A percentile compares a stretch with the other conserved stretches of the same genome.
phyloP scores from a whole-genome alignment of 2,329 filamentous ascomycete genomes.

The Xylariaceae sp. region DNA sequence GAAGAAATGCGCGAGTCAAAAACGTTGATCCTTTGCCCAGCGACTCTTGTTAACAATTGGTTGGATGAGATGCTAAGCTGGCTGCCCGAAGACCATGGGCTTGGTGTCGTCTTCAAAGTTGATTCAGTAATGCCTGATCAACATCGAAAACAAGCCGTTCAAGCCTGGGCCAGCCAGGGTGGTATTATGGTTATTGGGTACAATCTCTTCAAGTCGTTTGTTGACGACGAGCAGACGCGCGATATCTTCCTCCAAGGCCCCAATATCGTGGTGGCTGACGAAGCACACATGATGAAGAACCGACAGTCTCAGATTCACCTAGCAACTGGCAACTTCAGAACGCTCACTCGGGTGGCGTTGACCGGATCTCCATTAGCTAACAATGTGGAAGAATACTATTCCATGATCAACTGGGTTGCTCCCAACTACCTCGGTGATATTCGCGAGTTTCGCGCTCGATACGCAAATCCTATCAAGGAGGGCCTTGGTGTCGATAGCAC shows the following conservation, averaged over 20 bases:
- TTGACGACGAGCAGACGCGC: constrained; percentile 34
- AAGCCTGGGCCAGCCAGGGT: constrained; percentile 67
- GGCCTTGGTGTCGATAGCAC: constrained; percentile 74
- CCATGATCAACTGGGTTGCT: constrained; percentile 89
- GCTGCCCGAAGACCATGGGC: constrained; percentile 58
- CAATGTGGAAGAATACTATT: constrained; percentile 81
- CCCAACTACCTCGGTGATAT: constrained; percentile 76
- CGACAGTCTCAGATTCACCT: constrained; percentile 56
- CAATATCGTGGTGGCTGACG: constrained; percentile 81
- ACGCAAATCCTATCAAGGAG: constrained; percentile 72
- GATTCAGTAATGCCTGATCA: constrained; percentile 46
- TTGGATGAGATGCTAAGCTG: constrained; percentile 76
- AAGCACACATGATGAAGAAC: constrained; percentile 84
- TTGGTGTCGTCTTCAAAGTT: constrained; percentile 66
- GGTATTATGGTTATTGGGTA: constrained; percentile 84
- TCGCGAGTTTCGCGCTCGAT: constrained; percentile 73
- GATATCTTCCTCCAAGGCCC: constrained; percentile 64
- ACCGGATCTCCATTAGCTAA: constrained; percentile 89
- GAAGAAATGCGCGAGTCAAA: constrained; percentile 65
- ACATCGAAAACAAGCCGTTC: constrained; percentile 55
- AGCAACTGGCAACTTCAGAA: constrained; percentile 65
- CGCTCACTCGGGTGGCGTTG: constrained; percentile 77
- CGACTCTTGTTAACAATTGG: constrained; percentile 83
- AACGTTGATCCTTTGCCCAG: constrained; percentile 77
- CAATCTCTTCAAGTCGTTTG: constrained; percentile 62